Evolutionary conservation across 2,329 filamentous ascomycete genomes (phyloP), one percentile per base, ranked within the genome.

Genomic region (Apiospora pterosperma): DNA sequence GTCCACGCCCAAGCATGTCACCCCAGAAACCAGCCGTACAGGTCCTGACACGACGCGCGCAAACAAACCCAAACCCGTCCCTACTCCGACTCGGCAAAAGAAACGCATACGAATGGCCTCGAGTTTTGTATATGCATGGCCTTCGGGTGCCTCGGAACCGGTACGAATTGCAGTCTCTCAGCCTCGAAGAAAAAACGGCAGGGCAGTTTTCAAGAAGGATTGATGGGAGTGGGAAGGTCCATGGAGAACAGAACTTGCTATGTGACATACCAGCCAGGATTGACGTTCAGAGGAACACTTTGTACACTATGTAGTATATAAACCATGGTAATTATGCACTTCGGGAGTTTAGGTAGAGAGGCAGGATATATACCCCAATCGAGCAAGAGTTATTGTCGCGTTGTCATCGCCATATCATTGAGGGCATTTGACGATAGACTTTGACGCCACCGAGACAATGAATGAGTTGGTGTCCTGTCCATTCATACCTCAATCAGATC

Each of bases 111-210:
- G 34, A 38, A n/a, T 4, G 41, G 5, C 3, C 25, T 42, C 39
- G 7, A 55, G 48, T n/a, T 55, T 55, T 28, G 39, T 63, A 25
- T 64, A 64, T 59, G 58, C 64, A 28, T 65, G 63, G 63, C 60
- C 63, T 12, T 48, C 41, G 25, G 39, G 39, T 38, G 36, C 48
- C 5, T 16, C 21, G 12, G 52, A 59, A n/a, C 34, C 59, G 10
- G 16, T 60, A 6, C 23, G 31, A 4, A 36, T 65, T 1, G 8
- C 23, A 14, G 21, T 62, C 12, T 8, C 23, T 36, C 31, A 34
- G 25, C 11, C 34, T 23, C 16, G 48, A 34, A 55, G 5, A 19
- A 21, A 34, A 12, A 34, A 1, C 6, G 12, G 4, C 1, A 8
- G 6, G 12, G 42, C 8, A n/a, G 3, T 11, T 25, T 19, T 16